A percentile compares a stretch with the other conserved stretches of the same genome.
phyloP scores from a whole-genome alignment of 2,329 filamentous ascomycete genomes.

The Myriosclerotinia duriaeana region DNA sequence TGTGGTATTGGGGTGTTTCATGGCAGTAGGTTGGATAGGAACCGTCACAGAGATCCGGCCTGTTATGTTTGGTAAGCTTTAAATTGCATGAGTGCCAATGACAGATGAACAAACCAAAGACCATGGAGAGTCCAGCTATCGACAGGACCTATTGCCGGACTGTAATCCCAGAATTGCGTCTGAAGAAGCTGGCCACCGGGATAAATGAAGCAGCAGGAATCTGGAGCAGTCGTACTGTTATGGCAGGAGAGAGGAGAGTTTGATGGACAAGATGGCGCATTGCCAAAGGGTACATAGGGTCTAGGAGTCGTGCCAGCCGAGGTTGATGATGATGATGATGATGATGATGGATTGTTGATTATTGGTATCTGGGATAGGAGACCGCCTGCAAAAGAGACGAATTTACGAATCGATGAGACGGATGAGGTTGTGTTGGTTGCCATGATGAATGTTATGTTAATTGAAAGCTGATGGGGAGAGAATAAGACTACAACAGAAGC shows the following conservation, averaged over 20 bases:
- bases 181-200: constrained; percentile 70
- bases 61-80: constrained; percentile 42
- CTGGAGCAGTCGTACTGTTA: constrained; percentile 57
- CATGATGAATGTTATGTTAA: constrained; percentile 4
- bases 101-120: constrained; percentile 46
- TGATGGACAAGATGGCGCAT: constrained; percentile 36
- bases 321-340: constrained; percentile 9
- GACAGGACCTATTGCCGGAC: constrained; percentile 60
- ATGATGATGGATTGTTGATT: constrained; percentile 19
- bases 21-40: constrained; percentile 68
- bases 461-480: not conserved
- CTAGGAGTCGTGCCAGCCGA: not conserved
- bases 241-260: constrained; percentile 56
- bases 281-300: constrained; percentile 24
- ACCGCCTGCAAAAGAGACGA: constrained; percentile 32
- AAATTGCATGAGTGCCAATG: not conserved
- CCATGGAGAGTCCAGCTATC: constrained; percentile 76
- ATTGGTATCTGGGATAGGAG: constrained; percentile 35
- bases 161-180: constrained; percentile 77
- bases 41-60: constrained; percentile 66
- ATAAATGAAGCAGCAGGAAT: constrained; percentile 74
- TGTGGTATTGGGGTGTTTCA: constrained; percentile 57
- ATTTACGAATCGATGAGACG: constrained; percentile 33
- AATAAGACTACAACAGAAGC: not conserved
- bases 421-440: constrained; percentile 16